These are phyloP conservation scores for Retiboletus fuscus DNA, from an alignment of 1,284 basidiomycete genomes.

Conservation along the genomic window DNA sequence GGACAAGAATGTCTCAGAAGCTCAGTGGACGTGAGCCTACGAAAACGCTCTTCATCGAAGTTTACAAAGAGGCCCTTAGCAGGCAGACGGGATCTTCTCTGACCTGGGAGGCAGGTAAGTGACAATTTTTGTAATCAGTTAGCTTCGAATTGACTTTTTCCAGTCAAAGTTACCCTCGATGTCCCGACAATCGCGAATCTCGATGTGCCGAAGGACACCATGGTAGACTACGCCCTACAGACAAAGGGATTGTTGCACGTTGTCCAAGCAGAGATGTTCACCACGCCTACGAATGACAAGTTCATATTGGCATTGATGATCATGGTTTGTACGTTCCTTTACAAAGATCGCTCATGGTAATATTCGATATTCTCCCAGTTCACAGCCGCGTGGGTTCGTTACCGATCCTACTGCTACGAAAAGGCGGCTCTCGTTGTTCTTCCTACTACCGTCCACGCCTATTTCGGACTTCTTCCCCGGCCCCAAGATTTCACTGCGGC, in stretches of 20 bases:
- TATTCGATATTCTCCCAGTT: too few species aligned
- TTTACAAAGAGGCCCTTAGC: not conserved
- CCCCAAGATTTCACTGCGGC: not conserved
- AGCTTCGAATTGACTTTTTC: not conserved
- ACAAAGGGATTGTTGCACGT: too few species aligned
- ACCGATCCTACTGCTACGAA: too few species aligned
- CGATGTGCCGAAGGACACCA: not conserved
- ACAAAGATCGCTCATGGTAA: too few species aligned
- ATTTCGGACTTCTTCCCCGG: too few species aligned
- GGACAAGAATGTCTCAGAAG: not conserved
- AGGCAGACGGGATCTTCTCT: not conserved
- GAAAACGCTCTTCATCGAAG: not conserved
- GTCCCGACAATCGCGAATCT: not conserved
- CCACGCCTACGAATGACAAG: too few species aligned
- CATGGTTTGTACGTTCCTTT: too few species aligned
- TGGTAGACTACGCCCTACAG: not conserved
- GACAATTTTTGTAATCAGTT: not conserved
- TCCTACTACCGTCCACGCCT: too few species aligned
- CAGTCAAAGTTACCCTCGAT: not conserved
- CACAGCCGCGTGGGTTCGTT: too few species aligned
- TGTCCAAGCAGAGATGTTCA: too few species aligned
- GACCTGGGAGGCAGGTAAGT: not conserved
- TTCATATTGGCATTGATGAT: too few species aligned
- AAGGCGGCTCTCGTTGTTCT: too few species aligned
- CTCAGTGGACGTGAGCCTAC: not conserved